phyloP scores from a whole-genome alignment of 2,329 filamentous ascomycete genomes.

The Penicillium sp. region DNA sequence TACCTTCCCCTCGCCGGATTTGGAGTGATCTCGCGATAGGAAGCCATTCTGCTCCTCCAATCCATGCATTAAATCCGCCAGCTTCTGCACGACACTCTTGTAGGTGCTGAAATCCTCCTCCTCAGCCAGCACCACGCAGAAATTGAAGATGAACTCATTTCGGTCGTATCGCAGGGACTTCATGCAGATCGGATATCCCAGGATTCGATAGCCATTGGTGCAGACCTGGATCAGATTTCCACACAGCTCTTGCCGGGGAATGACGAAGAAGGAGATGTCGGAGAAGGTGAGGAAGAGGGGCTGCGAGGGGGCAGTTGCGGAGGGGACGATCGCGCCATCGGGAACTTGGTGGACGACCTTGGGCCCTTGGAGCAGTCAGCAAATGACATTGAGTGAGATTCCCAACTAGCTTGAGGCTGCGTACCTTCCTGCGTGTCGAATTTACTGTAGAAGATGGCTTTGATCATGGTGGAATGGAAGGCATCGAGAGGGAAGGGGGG shows the following conservation, averaged over 20 bases:
- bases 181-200: constrained; percentile 85
- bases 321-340: constrained; percentile 48
- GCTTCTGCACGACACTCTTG: constrained; percentile 73
- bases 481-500: no score
- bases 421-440: constrained; percentile 53
- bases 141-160: constrained; percentile 98
- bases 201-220: constrained; percentile 64
- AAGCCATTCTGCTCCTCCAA: constrained; percentile 88
- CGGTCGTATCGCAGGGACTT: constrained; percentile 72
- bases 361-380: constrained; percentile 42
- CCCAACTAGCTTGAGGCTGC: not conserved
- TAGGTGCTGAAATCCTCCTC: constrained; percentile 65
- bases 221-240: constrained; percentile 71
- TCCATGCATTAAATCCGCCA: constrained; percentile 75
- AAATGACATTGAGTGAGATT: no score
- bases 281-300: constrained; percentile 73
- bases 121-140: constrained; percentile 70
- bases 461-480: constrained; percentile 47
- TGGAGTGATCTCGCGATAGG: constrained; percentile 45
- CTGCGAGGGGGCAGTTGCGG: constrained; percentile 40
- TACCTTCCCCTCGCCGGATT: constrained; percentile 43
- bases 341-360: constrained; percentile 59
- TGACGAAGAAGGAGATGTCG: constrained; percentile 81
- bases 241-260: constrained; percentile 89
- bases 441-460: constrained; percentile 58